phyloP scores from a whole-genome alignment of 306 rosid genomes.

The Lithocarpus polystachyus region DNA sequence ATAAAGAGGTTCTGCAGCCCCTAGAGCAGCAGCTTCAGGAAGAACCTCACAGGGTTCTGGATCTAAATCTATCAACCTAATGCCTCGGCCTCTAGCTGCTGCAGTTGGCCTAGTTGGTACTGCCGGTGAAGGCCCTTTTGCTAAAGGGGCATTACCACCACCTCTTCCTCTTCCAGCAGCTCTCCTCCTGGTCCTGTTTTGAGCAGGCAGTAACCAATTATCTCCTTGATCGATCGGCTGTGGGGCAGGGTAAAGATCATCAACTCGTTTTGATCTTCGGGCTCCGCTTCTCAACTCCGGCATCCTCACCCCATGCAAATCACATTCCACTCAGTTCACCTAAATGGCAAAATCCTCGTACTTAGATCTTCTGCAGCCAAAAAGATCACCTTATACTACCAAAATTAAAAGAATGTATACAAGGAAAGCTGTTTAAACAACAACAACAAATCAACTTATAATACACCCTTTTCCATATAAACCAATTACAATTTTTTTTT shows the following conservation, averaged over 20 bases:
- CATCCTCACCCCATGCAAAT: slow-evolving; percentile 99
- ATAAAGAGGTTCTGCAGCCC: slow-evolving; percentile 55
- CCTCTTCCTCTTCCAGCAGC: slow-evolving; percentile 90
- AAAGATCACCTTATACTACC: neutral
- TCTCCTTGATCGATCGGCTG: slow-evolving; percentile 70
- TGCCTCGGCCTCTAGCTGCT: slow-evolving; percentile 94
- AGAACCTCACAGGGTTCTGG: slow-evolving; percentile 70
- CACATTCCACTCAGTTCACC: slow-evolving; percentile 54
- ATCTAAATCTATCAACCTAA: slow-evolving; percentile 71
- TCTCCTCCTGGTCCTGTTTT: slow-evolving; percentile 69
- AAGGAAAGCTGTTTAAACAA: slow-evolving; percentile 7
- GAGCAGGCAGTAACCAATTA: slow-evolving; percentile 63
- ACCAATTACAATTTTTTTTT: neutral
- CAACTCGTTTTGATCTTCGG: slow-evolving; percentile 91
- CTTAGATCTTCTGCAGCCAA: slow-evolving; percentile 36
- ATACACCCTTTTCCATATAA: neutral
- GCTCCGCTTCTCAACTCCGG: slow-evolving; percentile 99
- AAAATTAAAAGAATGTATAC: neutral
- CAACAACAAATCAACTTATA: neutral
- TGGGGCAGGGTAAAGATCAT: slow-evolving; percentile 80
- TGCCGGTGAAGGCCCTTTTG: slow-evolving; percentile 73
- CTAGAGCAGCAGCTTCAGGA: slow-evolving; percentile 63
- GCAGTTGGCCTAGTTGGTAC: slow-evolving; percentile 80
- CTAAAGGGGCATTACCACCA: slow-evolving; percentile 76
- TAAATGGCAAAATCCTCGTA: neutral